Percentiles rank a stretch among this genome's conserved stretches.
phyloP scores from a whole-genome alignment of 768 basidiomycete genomes.

The Leccinum boreale region DNA sequence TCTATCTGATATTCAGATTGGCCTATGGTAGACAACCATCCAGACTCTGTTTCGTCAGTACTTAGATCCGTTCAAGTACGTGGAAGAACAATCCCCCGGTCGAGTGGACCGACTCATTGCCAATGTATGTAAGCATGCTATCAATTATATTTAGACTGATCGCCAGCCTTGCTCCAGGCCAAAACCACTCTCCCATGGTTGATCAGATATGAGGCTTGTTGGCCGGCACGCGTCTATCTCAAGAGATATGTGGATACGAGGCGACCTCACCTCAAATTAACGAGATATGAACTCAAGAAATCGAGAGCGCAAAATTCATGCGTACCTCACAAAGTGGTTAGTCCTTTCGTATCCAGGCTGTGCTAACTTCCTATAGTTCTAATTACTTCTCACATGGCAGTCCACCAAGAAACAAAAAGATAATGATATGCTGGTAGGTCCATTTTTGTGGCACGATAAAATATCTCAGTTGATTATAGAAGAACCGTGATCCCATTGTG shows the following conservation, averaged over 20 bases:
- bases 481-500: background rate
- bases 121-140: background rate
- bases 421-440: background rate
- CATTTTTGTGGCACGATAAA: background rate
- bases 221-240: constrained; percentile 20
- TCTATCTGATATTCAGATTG: background rate
- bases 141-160: background rate
- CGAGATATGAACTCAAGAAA: background rate
- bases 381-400: background rate
- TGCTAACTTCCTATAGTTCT: background rate
- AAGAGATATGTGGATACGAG: constrained; percentile 15
- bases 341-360: background rate
- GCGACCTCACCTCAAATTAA: constrained; percentile 2
- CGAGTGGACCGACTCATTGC: constrained; percentile 8
- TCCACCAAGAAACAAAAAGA: background rate
- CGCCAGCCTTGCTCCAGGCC: constrained; percentile 3
- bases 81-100: constrained; percentile 13
- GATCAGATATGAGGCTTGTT: constrained; percentile 14
- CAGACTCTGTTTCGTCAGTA: background rate
- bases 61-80: constrained; percentile 13
- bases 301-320: background rate
- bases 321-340: background rate
- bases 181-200: constrained; percentile 15
- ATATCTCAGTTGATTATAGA: constrained; percentile 1
- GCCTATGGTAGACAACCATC: constrained; percentile 5